phyloP scores from a whole-genome alignment of 2,329 filamentous ascomycete species.

The Setomelanomma holmii region DNA sequence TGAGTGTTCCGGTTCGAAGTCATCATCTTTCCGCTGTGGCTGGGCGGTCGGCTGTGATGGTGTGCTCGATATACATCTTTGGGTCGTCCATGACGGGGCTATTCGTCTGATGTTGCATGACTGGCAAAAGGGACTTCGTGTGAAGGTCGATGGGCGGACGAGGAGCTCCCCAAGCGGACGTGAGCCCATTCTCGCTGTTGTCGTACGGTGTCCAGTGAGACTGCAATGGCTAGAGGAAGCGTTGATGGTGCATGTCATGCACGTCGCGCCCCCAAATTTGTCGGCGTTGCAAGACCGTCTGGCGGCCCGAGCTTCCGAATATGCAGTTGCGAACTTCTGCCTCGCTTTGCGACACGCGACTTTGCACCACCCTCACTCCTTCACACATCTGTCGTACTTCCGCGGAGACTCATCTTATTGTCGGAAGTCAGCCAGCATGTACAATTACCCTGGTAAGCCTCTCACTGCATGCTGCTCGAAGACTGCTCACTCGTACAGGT shows the following conservation, averaged over 20 bases:
- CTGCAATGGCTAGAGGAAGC: not conserved
- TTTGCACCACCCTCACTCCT: not conserved
- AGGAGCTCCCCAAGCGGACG: constrained; percentile 41
- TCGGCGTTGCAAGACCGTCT: constrained; percentile 10
- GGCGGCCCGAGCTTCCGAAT: constrained; percentile 21
- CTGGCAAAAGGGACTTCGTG: constrained; percentile 23
- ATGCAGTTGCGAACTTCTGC: constrained; percentile 16
- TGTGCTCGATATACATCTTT: constrained; percentile 16
- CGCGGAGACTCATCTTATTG: not conserved
- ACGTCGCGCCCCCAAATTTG: constrained; percentile 33
- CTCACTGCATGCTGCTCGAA: not conserved
- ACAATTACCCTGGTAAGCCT: constrained; percentile 45
- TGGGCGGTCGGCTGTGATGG: constrained; percentile 15
- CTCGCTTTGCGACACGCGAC: constrained; percentile 14
- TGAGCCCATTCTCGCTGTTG: constrained; percentile 31
- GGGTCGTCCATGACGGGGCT: constrained; percentile 22
- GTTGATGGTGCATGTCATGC: constrained; percentile 6
- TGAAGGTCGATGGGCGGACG: constrained; percentile 37
- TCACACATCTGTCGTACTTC: not conserved
- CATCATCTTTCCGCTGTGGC: constrained; percentile 12
- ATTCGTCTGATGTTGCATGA: constrained; percentile 8
- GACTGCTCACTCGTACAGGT: constrained; percentile 37
- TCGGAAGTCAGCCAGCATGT: constrained; percentile 33
- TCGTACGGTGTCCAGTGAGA: not conserved
- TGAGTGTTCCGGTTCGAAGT: not conserved